Percentiles rank a stretch among this genome's conserved stretches.
Evolutionary conservation across 768 basidiomycete species (phyloP).

Genomic region (Suillus occidentalis): DNA sequence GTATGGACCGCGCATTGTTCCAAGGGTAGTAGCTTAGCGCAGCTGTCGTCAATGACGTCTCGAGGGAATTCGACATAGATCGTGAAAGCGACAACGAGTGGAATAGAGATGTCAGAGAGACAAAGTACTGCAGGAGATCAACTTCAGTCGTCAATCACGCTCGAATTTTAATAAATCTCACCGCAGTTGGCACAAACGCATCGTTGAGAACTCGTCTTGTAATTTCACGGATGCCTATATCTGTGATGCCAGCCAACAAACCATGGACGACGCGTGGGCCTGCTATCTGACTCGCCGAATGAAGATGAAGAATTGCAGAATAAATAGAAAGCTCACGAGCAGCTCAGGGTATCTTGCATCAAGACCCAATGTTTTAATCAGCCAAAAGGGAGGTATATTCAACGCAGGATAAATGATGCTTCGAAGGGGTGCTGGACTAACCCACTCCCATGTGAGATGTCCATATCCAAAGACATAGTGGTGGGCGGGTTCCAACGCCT

Average conservation of each 20-base stretch:
- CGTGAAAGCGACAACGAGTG: constrained; percentile 81
- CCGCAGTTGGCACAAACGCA: constrained; percentile 58
- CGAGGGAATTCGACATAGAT: constrained; percentile 90
- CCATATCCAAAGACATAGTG: constrained; percentile 89
- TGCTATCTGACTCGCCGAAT: constrained; percentile 48
- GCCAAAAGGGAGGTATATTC: constrained; percentile 78
- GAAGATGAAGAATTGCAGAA: constrained; percentile 6
- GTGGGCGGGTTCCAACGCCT: constrained; percentile 92
- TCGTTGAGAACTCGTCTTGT: constrained; percentile 57
- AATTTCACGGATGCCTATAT: constrained; percentile 69
- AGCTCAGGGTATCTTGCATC: constrained; percentile 46
- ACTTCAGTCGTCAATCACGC: not conserved
- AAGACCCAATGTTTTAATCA: constrained; percentile 55
- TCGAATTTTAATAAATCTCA: constrained; percentile 37
- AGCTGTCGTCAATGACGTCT: constrained; percentile 79
- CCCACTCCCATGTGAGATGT: constrained; percentile 96
- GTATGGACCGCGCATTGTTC: constrained; percentile 37
- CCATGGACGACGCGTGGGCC: constrained; percentile 81
- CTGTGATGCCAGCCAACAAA: constrained; percentile 73
- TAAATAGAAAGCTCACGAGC: constrained; percentile 53
- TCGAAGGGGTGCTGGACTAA: constrained; percentile 63
- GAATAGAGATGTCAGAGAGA: constrained; percentile 87
- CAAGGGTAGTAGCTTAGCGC: constrained; percentile 82
- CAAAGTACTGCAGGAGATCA: constrained; percentile 52
- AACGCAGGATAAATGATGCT: constrained; percentile 80